phyloP scores from a whole-genome alignment of 2,329 filamentous ascomycete species.

The Thelonectria blattea region DNA sequence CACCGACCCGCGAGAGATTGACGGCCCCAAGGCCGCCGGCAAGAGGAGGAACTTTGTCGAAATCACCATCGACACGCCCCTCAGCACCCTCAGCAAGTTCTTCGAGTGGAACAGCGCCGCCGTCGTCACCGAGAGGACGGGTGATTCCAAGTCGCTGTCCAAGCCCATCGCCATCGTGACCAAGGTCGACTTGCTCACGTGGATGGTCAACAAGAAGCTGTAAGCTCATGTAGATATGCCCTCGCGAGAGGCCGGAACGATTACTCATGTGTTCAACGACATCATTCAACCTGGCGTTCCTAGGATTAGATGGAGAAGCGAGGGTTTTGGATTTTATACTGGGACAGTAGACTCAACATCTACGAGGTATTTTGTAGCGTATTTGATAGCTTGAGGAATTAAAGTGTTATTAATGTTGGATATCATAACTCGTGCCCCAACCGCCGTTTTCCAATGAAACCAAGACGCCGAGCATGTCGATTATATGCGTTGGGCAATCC shows the following conservation, averaged over 20 bases:
- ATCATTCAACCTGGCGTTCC: constrained; percentile 42
- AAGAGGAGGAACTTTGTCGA: constrained; percentile 81
- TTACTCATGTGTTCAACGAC: constrained; percentile 43
- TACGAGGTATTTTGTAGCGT: constrained; percentile 38
- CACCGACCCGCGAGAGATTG: constrained; percentile 79
- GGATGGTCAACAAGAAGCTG: constrained; percentile 75
- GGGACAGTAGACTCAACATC: constrained; percentile 51
- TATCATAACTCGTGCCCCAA: constrained; percentile 12
- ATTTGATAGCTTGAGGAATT: constrained; percentile 27
- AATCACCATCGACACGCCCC: constrained; percentile 88
- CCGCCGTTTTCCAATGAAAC: not conserved
- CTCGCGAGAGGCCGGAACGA: constrained; percentile 38
- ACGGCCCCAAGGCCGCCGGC: constrained; percentile 44
- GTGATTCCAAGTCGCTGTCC: constrained; percentile 60
- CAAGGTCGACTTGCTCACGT: constrained; percentile 93
- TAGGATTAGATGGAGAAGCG: constrained; percentile 31
- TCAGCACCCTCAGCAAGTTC: constrained; percentile 85
- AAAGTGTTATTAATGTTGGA: constrained; percentile 35
- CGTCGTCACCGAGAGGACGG: constrained; percentile 81
- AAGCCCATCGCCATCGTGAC: constrained; percentile 92
- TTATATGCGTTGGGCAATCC: constrained; percentile 73
- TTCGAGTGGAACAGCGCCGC: constrained; percentile 98
- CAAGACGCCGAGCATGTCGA: not conserved
- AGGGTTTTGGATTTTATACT: constrained; percentile 29
- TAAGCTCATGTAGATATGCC: constrained; percentile 26